Base-by-base conservation (phyloP, 345 rosid species). In the Pistacia integerrima region DNA sequence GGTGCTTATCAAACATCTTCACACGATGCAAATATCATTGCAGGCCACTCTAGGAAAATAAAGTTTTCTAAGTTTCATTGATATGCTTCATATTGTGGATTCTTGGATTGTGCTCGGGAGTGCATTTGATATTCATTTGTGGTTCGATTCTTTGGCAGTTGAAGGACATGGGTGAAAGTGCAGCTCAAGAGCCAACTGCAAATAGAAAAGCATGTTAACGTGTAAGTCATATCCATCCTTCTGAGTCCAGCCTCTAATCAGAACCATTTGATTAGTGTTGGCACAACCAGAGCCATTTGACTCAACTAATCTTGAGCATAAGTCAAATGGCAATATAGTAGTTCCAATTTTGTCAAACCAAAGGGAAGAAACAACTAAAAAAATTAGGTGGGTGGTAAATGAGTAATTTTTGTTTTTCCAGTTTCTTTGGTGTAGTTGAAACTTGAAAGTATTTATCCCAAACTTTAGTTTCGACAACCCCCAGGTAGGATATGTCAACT, bases 101-200 rank as follows among this genome's bases (percentile, higher is more conserved):
- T 73, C 20, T n/a, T 20, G 36, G 30, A 33, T 68, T 17, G 36
- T 59, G 35, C 55, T 51, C 17, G 14, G 30, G 22, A 56, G 38
- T 11, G 25, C 41, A 64, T 70, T 30, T 67, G 3, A 65, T n/a
- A 8, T 57, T 54, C 20, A 55, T 17, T 1, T 12, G 8, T 61
- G 36, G 78, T 69, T 61, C 59, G 61, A 59, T 71, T 61, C 33
- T 77, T n/a, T 82, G 64, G 71, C 80, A 87, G 88, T 77, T 87
- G 78, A 82, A 72, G 67, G 83, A 80, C 36, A 54, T 75, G 71
- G 77, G 76, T 51, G 85, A 79, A 74, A 77, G 74, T 68, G 77
- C 76, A 28, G 76, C 83, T 6, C 74, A 79, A 54, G 68, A 74
- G 56, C 70, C 76, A 65, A 41, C 79, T 75, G 4, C 69, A 49